Evolutionary conservation across 768 basidiomycete species (phyloP).

Genomic region (Xerocomellus dryophilus): DNA sequence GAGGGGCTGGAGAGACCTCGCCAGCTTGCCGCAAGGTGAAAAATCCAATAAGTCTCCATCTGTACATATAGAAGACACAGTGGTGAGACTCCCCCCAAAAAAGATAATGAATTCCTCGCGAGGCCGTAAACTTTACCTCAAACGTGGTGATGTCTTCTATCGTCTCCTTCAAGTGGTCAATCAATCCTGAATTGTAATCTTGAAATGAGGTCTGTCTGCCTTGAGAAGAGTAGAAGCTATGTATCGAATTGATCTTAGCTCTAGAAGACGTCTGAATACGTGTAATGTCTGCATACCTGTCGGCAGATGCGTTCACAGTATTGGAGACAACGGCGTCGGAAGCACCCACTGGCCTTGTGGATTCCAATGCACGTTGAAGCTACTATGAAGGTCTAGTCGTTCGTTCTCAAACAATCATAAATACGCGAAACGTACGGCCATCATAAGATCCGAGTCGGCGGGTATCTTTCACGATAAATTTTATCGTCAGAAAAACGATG

Average conservation of each 20-base stretch:
- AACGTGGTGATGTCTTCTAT: conserved; percentile 59
- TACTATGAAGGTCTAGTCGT: conserved; percentile 24
- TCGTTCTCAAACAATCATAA: not conserved
- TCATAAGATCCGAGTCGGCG: conserved; percentile 55
- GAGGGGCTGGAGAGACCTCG: conserved; percentile 30
- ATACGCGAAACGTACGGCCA: conserved; percentile 39
- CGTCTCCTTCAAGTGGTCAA: conserved; percentile 50
- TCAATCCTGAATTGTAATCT: conserved; percentile 65
- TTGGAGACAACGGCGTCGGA: conserved; percentile 38
- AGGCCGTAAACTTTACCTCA: conserved; percentile 47
- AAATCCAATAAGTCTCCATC: conserved; percentile 87
- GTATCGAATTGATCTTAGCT: conserved; percentile 5
- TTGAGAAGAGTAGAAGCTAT: conserved; percentile 83
- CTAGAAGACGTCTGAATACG: not conserved
- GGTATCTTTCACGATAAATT: conserved; percentile 39
- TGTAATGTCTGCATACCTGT: conserved; percentile 50
- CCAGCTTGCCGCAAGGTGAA: conserved; percentile 77
- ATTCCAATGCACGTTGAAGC: conserved; percentile 46
- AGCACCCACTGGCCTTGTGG: conserved; percentile 41
- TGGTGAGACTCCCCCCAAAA: not conserved
- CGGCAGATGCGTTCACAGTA: conserved; percentile 73
- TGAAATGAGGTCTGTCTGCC: conserved; percentile 79
- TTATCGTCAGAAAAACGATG: conserved; percentile 1
- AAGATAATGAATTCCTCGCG: not conserved
- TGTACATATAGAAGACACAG: conserved; percentile 26